Conservation (phyloP, 1,284 basidiomycete species). For the Hortiboletus rubellus region DNA sequence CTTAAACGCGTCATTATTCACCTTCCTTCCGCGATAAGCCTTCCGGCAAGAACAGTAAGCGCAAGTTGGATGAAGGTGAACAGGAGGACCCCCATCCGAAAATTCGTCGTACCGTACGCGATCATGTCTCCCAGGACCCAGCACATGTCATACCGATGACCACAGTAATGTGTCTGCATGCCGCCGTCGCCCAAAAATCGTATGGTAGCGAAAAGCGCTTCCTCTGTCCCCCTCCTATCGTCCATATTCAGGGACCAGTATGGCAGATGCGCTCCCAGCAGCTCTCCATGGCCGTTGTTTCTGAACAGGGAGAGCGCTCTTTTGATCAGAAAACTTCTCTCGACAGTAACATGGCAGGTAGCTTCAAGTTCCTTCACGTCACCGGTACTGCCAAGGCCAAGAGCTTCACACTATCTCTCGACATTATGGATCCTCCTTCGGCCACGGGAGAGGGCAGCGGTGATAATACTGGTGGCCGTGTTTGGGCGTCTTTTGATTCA, state of each 20-base stretch:
- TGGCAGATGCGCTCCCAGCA: slow-evolving; percentile 79
- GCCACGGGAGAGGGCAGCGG: slow-evolving; percentile 50
- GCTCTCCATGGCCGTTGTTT: slow-evolving; percentile 82
- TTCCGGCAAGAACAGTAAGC: slow-evolving; percentile 51
- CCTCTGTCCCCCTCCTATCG: slow-evolving; percentile 85
- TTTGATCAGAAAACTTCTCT: slow-evolving; percentile 80
- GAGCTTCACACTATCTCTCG: slow-evolving; percentile 83
- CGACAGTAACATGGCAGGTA: slow-evolving; percentile 79
- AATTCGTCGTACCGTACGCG: slow-evolving; percentile 77
- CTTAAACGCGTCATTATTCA: slow-evolving; percentile 32
- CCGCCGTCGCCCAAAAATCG: slow-evolving; percentile 89
- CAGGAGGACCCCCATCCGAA: slow-evolving; percentile 71
- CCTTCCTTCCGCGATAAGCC: slow-evolving; percentile 30
- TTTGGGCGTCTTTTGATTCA: slow-evolving; percentile 91
- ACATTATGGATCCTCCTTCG: slow-evolving; percentile 70
- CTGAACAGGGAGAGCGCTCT: slow-evolving; percentile 78
- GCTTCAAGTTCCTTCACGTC: slow-evolving; percentile 90
- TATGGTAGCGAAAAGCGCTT: slow-evolving; percentile 92
- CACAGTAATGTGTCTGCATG: slow-evolving; percentile 84
- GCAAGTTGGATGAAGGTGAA: slow-evolving; percentile 70
- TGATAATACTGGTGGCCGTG: slow-evolving; percentile 57
- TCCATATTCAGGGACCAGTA: slow-evolving; percentile 83
- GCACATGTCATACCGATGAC: slow-evolving; percentile 79
- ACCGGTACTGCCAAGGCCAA: slow-evolving; percentile 87
- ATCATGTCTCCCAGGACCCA: slow-evolving; percentile 72